Base-by-base conservation (phyloP, 805 yeast species). In the Candida chauliodis region DNA sequence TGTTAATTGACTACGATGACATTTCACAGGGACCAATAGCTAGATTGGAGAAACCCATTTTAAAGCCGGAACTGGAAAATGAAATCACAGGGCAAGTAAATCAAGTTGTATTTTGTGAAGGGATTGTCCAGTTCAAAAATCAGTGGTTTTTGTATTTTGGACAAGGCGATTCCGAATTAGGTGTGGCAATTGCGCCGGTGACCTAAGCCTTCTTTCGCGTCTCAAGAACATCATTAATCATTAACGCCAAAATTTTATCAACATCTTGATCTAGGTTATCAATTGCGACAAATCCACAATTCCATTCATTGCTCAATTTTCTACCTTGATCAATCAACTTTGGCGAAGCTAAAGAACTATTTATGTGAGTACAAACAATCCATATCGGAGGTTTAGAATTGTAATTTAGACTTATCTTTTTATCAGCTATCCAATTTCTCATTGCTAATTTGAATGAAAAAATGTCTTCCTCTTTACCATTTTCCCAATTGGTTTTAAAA, bases 391-490 rank as follows among this genome's bases (percentile, higher is more conserved):
- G 95, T 23, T 47, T 36, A 1, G 63, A 53, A 29, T 52, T 51
- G n/a, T 49, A 58, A 18, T 56, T 40, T 9, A 47, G 41, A 3
- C 45, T 28, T 11, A 50, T 40, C 20, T 47, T 42, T 10, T 68
- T 40, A 51, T 51, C 40, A 30, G 67, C 62, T 42, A 71, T 73
- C 43, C 81, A 61, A 44, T 66, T 76, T 42, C 74, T 78, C 26
- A 84, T 51, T 3, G 81, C 76, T 36, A 73, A 66, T 42, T 79
- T 71, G 21, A 84, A 48, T 0, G 84, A 78, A 48, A 77, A 80
- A 0, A 79, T 68, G 51, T 84, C 93, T 28, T 75, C 73, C 53
- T 84, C 93, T 49, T 76, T 68, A 2, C 88, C 87, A 29, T 65
- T 63, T 35, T 77, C 73, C 83, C 87, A 79, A 23, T 66, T 64